Percentiles rank a stretch among this genome's conserved stretches.
These are phyloP conservation scores for Trichoderma asperelloides DNA, from an alignment of 495 filamentous ascomycete genomes.

Conservation along the genomic window DNA sequence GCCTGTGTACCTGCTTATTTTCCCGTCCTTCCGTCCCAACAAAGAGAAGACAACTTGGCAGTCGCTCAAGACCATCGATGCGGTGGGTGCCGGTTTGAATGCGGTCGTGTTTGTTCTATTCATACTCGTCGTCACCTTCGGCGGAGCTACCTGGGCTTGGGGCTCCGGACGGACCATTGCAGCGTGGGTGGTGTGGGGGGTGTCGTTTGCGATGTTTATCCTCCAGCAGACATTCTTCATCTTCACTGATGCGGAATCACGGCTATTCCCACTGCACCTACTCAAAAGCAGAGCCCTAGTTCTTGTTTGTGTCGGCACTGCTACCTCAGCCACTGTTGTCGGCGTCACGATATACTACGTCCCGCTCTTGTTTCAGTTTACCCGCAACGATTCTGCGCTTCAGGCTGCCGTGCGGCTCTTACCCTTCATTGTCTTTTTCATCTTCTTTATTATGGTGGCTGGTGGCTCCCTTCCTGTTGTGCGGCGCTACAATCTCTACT, in stretches of 20 bases:
- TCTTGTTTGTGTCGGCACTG: constrained; percentile 15
- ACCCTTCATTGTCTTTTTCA: constrained; percentile 41
- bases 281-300: constrained; percentile 14
- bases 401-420: constrained; percentile 36
- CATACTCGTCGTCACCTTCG: constrained; percentile 38
- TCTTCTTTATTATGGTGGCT: constrained; percentile 29
- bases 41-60: not conserved
- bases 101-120: constrained; percentile 26
- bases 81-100: constrained; percentile 29
- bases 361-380: constrained; percentile 43
- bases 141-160: constrained; percentile 44
- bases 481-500: constrained; percentile 51
- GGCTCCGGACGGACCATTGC: constrained; percentile 35
- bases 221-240: constrained; percentile 41
- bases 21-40: constrained; percentile 33
- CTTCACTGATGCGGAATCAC: constrained; percentile 30
- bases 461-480: constrained; percentile 40
- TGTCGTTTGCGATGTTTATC: constrained; percentile 37
- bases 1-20: constrained; percentile 44
- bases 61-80: constrained; percentile 30
- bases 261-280: constrained; percentile 43
- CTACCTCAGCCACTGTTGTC: constrained; percentile 19
- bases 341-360: constrained; percentile 43
- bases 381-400: constrained; percentile 25
- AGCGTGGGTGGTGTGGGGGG: constrained; percentile 37